Conservation (phyloP, 2,329 filamentous ascomycete species). For the Paecilomyces niveus region DNA sequence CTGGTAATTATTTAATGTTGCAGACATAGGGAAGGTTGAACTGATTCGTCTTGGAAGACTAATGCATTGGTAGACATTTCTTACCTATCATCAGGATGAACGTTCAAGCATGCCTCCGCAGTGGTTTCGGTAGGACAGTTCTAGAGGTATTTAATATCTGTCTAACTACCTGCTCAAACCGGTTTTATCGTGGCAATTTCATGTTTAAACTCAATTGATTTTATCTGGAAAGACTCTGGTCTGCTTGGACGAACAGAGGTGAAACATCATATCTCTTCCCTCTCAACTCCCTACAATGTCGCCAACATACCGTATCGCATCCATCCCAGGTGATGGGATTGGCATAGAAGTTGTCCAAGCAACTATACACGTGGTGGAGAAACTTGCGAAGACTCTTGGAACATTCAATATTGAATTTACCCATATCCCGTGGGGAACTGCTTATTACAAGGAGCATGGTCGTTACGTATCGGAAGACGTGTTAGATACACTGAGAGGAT, state of each 20-base stretch:
- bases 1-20: background rate
- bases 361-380: conserved; percentile 42
- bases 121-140: background rate
- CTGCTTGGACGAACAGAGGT: background rate
- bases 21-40: background rate
- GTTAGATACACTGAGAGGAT: conserved; percentile 49
- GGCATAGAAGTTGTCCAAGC: conserved; percentile 57
- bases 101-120: background rate
- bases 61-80: background rate
- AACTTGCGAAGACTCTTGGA: conserved; percentile 36
- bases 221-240: background rate
- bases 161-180: background rate
- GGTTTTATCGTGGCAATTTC: too few species aligned
- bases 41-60: background rate
- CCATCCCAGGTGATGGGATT: conserved; percentile 59
- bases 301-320: conserved; percentile 46
- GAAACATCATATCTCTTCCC: background rate
- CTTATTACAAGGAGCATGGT: conserved; percentile 55
- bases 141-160: background rate
- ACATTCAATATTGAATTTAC: conserved; percentile 44
- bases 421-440: conserved; percentile 20
- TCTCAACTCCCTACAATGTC: background rate
- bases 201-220: background rate
- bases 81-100: background rate
- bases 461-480: conserved; percentile 58